Conservation (phyloP, 495 filamentous ascomycete species). For the Coniosporium apollinis region DNA sequence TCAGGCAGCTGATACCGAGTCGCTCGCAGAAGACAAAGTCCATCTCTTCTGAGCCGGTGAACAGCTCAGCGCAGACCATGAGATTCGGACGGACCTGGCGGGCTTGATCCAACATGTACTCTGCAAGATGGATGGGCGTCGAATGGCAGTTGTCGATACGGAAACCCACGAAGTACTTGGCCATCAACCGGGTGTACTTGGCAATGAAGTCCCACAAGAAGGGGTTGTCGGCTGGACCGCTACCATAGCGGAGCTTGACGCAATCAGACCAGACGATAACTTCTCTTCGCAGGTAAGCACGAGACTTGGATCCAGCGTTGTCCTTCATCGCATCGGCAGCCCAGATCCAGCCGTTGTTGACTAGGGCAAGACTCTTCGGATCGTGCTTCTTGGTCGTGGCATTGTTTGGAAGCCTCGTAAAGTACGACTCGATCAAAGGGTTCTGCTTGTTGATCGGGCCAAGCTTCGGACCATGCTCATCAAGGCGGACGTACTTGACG, state of each 20-base stretch:
- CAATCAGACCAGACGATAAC: conserved; percentile 98
- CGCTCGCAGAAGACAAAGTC: conserved; percentile 91
- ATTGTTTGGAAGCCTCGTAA: conserved; percentile 76
- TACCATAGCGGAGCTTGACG: conserved; percentile 89
- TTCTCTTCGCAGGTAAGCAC: conserved; percentile 79
- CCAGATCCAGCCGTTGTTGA: conserved; percentile 99
- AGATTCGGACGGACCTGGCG: conserved; percentile 74
- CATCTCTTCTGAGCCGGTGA: conserved; percentile 88
- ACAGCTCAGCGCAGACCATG: conserved; percentile 88
- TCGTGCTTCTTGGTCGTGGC: conserved; percentile 61
- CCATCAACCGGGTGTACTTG: conserved; percentile 79
- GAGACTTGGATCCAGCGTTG: conserved; percentile 77
- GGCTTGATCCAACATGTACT: conserved; percentile 86
- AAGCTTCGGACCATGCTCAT: conserved; percentile 77
- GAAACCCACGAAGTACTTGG: conserved; percentile 89
- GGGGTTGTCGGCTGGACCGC: conserved; percentile 64
- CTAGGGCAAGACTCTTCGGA: conserved; percentile 60
- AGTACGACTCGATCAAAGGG: conserved; percentile 89
- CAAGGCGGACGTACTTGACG: conserved; percentile 79
- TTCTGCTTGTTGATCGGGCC: conserved; percentile 59
- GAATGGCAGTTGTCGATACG: conserved; percentile 98
- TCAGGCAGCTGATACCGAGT: conserved; percentile 73
- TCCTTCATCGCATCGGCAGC: conserved; percentile 85
- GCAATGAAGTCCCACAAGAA: conserved; percentile 95
- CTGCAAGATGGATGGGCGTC: conserved; percentile 81